These are phyloP conservation scores for Vigna hirtella DNA, from an alignment of 306 rosid genomes.

Conservation along the genomic window DNA sequence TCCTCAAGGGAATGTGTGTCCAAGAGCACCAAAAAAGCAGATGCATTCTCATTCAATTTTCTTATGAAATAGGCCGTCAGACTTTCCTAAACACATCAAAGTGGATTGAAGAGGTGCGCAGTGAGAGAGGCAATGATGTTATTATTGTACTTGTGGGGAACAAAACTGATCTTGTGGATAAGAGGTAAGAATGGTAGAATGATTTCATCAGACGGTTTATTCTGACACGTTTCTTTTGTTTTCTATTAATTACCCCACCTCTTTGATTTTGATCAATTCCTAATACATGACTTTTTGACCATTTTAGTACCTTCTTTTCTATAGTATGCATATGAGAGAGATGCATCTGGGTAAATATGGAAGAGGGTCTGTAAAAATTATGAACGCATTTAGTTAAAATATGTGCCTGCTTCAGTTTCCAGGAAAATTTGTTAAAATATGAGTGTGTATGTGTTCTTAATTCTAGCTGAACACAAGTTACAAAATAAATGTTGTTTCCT, in stretches of 20 bases:
- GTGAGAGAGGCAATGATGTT: conserved; percentile 75
- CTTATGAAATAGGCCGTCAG: conserved; percentile 57
- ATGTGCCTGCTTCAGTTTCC: background rate
- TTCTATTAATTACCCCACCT: background rate
- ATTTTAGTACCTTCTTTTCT: background rate
- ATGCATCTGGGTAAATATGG: background rate
- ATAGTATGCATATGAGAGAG: background rate
- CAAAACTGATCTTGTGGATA: conserved; percentile 82
- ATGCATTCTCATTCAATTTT: conserved; percentile 32
- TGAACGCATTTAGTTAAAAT: background rate
- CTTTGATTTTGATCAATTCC: conserved; percentile 5
- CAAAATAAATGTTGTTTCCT: conserved; percentile 1
- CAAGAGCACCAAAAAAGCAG: background rate
- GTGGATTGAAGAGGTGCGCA: conserved; percentile 84
- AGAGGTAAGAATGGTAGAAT: conserved; percentile 55
- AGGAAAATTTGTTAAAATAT: background rate
- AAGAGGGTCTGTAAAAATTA: conserved; percentile 7
- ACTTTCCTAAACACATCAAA: conserved; percentile 71
- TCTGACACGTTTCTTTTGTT: background rate
- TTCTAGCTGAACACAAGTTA: background rate
- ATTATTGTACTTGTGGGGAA: conserved; percentile 76
- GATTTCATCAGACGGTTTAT: conserved; percentile 10
- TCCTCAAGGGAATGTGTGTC: background rate
- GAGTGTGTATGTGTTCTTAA: background rate
- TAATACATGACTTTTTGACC: background rate